Base-by-base conservation (phyloP, 2,329 filamentous ascomycete genomes). In the Stenocarpella maydis region DNA sequence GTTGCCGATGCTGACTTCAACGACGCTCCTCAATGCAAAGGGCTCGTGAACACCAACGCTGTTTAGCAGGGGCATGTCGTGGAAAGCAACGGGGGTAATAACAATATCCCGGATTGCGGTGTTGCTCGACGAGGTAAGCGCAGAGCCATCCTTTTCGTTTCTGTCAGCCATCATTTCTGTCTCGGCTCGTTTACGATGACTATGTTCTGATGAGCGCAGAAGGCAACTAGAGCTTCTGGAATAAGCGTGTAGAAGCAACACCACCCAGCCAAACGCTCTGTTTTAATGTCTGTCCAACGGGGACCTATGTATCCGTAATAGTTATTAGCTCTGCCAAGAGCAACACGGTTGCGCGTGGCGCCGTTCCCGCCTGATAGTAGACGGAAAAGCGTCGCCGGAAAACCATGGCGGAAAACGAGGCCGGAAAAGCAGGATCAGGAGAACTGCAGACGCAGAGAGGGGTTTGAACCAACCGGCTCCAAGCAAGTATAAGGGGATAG, bases 21-120 rank as follows among this genome's bases (percentile, higher is more conserved):
- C 77, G n/a, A 82, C 78, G 71, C 80, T 82, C 69, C 81, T 77
- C 19, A 83, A 72, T 6, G 81, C 81, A 26, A 76, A 82, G 6
- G 81, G 81, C 66, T 83, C 81, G 67, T 83, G 81, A 24, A 83
- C 80, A 58, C 81, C 81, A 28, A 82, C 79, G 63, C 80, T 81
- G 54, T 83, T 83, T 43, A 83, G 74, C 72, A 83, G 72, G 21
- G 81, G 81, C 79, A 83, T 82, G 66, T 81, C 81, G 74, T 81
- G 81, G 67, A 83, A 82, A 31, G 81, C 81, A 74, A 83, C 80
- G 0, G 80, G 80, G 2, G 80, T 83, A 72, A 82, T 82, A 54
- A 80, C 52, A 45, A 83, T 76, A 26, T 82, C 76, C 74, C 75
- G 76, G 68, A 82, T 82, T 9, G 34, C 21, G 8, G 58, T 47